These are phyloP conservation scores for Leccinum variicolor DNA, from an alignment of 768 basidiomycete species.

Conservation along the genomic window DNA sequence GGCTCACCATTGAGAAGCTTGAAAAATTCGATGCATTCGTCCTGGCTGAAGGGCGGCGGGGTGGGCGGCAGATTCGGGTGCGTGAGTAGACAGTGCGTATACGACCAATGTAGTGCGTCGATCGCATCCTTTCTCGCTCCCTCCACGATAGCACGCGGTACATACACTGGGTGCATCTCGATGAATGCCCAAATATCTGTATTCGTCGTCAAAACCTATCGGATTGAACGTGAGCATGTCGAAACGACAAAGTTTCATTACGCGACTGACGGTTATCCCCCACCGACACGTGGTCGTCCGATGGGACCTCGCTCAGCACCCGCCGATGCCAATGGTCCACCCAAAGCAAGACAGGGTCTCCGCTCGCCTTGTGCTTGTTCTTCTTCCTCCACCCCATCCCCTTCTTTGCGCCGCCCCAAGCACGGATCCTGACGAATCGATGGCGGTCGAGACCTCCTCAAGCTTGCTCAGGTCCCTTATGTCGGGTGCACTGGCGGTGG, in stretches of 20 bases:
- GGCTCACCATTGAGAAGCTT: constrained; percentile 44
- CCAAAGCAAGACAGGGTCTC: constrained; percentile 48
- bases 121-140: constrained; percentile 65
- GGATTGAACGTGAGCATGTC: neutral
- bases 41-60: constrained; percentile 68
- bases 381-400: constrained; percentile 26
- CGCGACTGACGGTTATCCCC: constrained; percentile 41
- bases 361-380: constrained; percentile 29
- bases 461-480: constrained; percentile 52
- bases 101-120: constrained; percentile 77
- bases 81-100: constrained; percentile 72
- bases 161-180: constrained; percentile 76
- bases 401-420: constrained; percentile 30
- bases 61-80: constrained; percentile 42
- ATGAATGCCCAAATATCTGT: constrained; percentile 81
- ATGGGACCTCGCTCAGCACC: constrained; percentile 46
- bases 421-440: constrained; percentile 43
- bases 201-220: constrained; percentile 70
- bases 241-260: neutral
- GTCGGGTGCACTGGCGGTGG: too few species aligned
- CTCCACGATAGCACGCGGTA: constrained; percentile 43
- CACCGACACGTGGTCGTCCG: constrained; percentile 22
- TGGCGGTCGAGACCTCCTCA: constrained; percentile 35
- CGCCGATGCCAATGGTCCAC: constrained; percentile 62
- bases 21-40: constrained; percentile 75